A percentile compares a stretch with the other conserved stretches of the same genome.
phyloP scores from a whole-genome alignment of 805 yeast species.

The Metschnikowia amazonensis region DNA sequence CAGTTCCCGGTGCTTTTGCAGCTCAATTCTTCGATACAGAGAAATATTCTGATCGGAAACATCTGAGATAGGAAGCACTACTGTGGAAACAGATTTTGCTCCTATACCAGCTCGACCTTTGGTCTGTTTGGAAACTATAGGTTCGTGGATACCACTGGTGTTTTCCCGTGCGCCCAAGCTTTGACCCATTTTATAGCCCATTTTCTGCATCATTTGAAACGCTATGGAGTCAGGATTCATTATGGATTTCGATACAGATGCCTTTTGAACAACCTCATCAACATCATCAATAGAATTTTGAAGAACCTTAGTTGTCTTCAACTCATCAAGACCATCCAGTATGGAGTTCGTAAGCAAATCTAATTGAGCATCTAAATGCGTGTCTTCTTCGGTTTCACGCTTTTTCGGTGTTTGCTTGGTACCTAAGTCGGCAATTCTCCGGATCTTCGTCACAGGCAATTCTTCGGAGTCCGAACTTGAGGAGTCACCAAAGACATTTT shows the following conservation, averaged over 20 bases:
- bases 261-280: not conserved
- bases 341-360: not conserved
- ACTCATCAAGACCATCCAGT: not conserved
- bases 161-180: constrained; percentile 35
- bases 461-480: constrained; percentile 15
- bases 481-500: constrained; percentile 15
- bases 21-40: constrained; percentile 6
- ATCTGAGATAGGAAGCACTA: not conserved
- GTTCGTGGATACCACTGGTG: constrained; percentile 25
- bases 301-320: not conserved
- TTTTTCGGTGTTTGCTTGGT: not conserved
- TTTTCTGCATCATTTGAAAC: constrained; percentile 50
- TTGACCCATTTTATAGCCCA: constrained; percentile 54
- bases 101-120: constrained; percentile 24
- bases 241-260: constrained; percentile 11
- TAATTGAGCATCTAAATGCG: not conserved
- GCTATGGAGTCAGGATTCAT: constrained; percentile 30
- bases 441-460: not conserved
- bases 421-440: not conserved
- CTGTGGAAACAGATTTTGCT: constrained; percentile 7
- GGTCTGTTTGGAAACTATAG: constrained; percentile 24
- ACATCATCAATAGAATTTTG: not conserved
- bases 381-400: not conserved
- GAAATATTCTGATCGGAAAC: not conserved
- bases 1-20: constrained; percentile 5